Evolutionary conservation across 2,329 filamentous ascomycete genomes (phyloP).

Genomic region (Aspergillus latus): DNA sequence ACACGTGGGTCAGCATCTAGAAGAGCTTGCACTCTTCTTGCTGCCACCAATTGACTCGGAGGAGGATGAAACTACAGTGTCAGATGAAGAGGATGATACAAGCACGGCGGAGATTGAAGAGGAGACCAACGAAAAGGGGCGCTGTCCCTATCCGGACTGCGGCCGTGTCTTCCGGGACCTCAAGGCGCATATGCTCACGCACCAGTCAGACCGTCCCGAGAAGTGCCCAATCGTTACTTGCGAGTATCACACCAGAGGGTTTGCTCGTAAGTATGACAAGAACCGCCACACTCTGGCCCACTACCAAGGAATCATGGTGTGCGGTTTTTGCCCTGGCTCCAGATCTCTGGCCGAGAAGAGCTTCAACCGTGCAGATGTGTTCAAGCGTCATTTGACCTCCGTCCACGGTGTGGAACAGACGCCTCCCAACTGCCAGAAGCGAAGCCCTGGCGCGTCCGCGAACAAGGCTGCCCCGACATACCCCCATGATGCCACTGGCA

Average conservation of each 20-base stretch:
- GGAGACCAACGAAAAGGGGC: constrained; percentile 56
- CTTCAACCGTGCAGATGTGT: constrained; percentile 92
- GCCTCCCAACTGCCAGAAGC: constrained; percentile 86
- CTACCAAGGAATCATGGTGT: constrained; percentile 97
- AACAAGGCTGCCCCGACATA: constrained; percentile 71
- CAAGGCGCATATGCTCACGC: constrained; percentile 91
- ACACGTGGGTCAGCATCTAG: constrained; percentile 4
- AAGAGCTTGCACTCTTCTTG: constrained; percentile 9
- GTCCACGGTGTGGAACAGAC: constrained; percentile 92
- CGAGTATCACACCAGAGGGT: constrained; percentile 89
- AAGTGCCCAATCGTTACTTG: constrained; percentile 92
- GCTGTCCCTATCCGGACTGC: constrained; percentile 81
- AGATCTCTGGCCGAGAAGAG: constrained; percentile 87
- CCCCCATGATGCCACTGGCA: constrained; percentile 74
- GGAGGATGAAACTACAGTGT: no score
- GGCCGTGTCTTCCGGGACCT: constrained; percentile 85
- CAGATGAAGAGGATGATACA: background rate
- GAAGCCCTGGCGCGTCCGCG: constrained; percentile 47
- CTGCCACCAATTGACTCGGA: background rate
- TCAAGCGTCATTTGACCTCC: constrained; percentile 88
- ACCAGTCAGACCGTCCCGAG: constrained; percentile 85
- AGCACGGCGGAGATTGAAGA: no score
- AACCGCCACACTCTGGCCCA: constrained; percentile 91
- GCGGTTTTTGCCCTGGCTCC: constrained; percentile 87
- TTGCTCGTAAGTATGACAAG: constrained; percentile 94